Percentiles rank a stretch among this genome's conserved stretches.
phyloP scores from a whole-genome alignment of 352 stramenopile genomes.

The Globisporangium viniferum region DNA sequence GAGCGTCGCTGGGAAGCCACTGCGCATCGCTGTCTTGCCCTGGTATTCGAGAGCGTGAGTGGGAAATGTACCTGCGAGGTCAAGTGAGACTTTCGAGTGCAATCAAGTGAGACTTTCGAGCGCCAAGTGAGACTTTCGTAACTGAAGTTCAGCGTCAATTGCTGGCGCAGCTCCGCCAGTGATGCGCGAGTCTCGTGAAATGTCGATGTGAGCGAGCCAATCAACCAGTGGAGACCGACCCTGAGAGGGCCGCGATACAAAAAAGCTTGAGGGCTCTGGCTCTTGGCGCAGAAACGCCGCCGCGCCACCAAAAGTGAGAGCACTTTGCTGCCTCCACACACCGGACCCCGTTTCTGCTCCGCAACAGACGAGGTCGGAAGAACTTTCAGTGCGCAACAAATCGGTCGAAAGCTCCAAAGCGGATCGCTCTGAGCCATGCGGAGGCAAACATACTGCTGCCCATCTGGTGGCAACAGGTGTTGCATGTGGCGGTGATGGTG shows the following conservation, averaged over 20 bases:
- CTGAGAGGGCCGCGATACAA: not conserved
- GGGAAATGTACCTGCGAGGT: not conserved
- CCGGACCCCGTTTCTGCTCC: not conserved
- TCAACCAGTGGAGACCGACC: not conserved
- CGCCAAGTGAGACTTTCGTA: constrained; percentile 5
- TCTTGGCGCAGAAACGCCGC: not conserved
- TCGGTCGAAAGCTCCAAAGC: not conserved
- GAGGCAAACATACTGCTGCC: not conserved
- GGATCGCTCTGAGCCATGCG: not conserved
- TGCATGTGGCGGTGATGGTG: not conserved
- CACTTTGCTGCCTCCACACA: not conserved
- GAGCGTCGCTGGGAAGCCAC: not conserved
- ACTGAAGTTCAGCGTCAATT: not conserved
- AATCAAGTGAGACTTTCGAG: constrained; percentile 5
- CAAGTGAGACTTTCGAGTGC: constrained; percentile 5
- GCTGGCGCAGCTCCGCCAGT: not conserved
- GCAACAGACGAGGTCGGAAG: not conserved
- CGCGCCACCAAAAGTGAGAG: not conserved
- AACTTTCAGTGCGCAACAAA: not conserved
- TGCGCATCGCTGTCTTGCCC: not conserved
- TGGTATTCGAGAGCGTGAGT: not conserved
- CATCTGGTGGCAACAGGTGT: not conserved
- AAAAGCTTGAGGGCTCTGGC: constrained; percentile 8
- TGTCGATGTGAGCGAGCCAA: not conserved
- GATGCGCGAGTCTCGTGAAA: not conserved